Base-by-base conservation (phyloP, 306 rosid species). In the Trifolium repens region DNA sequence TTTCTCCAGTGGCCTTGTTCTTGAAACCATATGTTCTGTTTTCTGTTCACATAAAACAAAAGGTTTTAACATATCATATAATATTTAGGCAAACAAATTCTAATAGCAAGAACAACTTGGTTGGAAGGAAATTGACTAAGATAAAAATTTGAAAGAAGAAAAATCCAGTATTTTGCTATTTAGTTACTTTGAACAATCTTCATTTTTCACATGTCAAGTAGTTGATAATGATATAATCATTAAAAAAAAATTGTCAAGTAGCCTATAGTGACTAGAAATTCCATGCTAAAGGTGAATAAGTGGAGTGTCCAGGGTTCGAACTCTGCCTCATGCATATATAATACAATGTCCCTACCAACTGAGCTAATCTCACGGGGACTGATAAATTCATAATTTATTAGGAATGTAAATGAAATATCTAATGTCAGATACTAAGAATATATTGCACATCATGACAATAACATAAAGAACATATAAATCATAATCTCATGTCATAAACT, bases 1-100 rank as follows among this genome's bases (percentile, higher is more conserved):
- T 34, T 75, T 79, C 64, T 76, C 79, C 22, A 16, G 75, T n/a
- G 72, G 73, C 80, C 81, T 85, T 78, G 10, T 62, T 74, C 77
- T 83, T 35, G 96, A 91, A 81, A 87, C 87, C 97, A 94, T 91
- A 86, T 94, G 83, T 84, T 88, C 94, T 19, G 86, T 74, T 77
- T 81, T 90, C 98, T 92, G 91, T 46, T 37, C 61, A 78, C 60
- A 76, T 63, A 5, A 32, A n/a, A 34, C 19, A 69, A 65, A 65
- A 60, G 61, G 27, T 16, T 34, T 73, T 26, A 30, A 63, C 58
- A 69, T 55, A 8, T 61, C 42, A 17, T 5, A 60, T 16, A 9
- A 58, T 67, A 58, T 37, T 24, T 15, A 16, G 50, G 8, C 35
- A 32, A 32, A 32, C 0, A 32, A 32, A 32, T 32, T 32, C 35